These are phyloP conservation scores for Truncatella angustata DNA, from an alignment of 2,329 filamentous ascomycete species.

Conservation along the genomic window DNA sequence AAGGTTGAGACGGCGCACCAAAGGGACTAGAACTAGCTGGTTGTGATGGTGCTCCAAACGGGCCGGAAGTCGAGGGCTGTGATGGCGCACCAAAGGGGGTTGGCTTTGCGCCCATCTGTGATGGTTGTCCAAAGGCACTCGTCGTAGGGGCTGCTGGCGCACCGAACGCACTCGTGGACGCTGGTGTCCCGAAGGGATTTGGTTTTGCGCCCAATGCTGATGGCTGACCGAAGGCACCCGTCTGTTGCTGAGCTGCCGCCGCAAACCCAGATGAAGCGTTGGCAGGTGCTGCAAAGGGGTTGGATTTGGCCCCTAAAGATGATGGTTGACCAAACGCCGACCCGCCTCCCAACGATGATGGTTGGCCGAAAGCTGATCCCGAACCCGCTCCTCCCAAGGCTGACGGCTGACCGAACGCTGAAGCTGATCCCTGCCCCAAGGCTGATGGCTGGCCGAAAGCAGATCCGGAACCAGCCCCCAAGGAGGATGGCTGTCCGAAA, in stretches of 20 bases:
- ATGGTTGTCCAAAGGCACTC: conserved; percentile 22
- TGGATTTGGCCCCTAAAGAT: conserved; percentile 25
- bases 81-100: conserved; percentile 22
- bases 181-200: conserved; percentile 22
- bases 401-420: conserved; percentile 39
- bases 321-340: conserved; percentile 38
- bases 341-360: conserved; percentile 28
- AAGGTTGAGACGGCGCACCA: conserved; percentile 26
- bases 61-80: conserved; percentile 13
- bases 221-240: conserved; percentile 42
- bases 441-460: conserved; percentile 37
- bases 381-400: conserved; percentile 25
- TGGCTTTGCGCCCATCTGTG: conserved; percentile 11
- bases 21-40: conserved; percentile 12
- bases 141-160: conserved; percentile 2
- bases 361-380: conserved; percentile 26
- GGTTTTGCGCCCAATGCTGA: conserved; percentile 27
- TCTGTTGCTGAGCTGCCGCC: conserved; percentile 23
- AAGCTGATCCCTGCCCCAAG: no score
- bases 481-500: conserved; percentile 35
- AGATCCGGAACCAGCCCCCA: conserved; percentile 26
- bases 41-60: conserved; percentile 19
- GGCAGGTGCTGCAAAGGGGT: conserved; percentile 24
- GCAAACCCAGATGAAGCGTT: conserved; percentile 27
- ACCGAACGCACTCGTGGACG: conserved; percentile 21